Evolutionary conservation across 164 flowering plant genomes (phyloP), one percentile per base, ranked within the genome.

Genomic region (Cinnamomum micranthum): DNA sequence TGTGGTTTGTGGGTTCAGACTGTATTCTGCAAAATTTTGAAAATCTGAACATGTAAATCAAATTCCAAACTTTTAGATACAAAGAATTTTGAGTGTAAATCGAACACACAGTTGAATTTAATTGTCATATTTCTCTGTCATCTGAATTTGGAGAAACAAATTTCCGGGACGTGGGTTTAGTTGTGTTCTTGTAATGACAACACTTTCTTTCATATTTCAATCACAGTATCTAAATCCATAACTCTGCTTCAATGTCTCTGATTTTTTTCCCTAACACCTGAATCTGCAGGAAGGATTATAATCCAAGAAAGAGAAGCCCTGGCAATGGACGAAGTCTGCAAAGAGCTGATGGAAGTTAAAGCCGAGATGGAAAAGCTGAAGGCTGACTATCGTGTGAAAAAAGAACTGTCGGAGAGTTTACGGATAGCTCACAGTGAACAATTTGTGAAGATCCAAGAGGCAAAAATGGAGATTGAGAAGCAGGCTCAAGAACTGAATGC

Each of bases 261-360:
- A 69, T 47, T 69, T 67, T 3, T 31, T 31, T 33, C 15, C 25
- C 20, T 22, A 14, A 20, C 64, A 3, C 12, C 25, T n/a, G 20
- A 33, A 7, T 60, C 63, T 22, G 31, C 58, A 35, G 55, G 14
- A 6, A 28, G n/a, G 17, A 27, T 33, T 50, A 15, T 14, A 23
- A 22, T 63, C 58, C 68, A 63, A 52, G 12, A 4, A 31, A 27
- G 3, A 22, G 74, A 72, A 55, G 25, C 50, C 12, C 13, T n/a
- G 41, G 51, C 51, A 33, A 87, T 89, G 91, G 93, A 87, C 4
- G 79, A 62, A 73, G 75, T 87, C 3, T 80, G 71, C 65, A 88
- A 84, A 85, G 94, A 90, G 80, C 83, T 92, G 19, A 94, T 89
- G 75, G 92, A 88, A 71, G 80, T 83, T 27, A 90, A 88, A 83